Evolutionary conservation across 352 stramenopile species (phyloP).

Genomic region (Phytophthora pseudosyringae): DNA sequence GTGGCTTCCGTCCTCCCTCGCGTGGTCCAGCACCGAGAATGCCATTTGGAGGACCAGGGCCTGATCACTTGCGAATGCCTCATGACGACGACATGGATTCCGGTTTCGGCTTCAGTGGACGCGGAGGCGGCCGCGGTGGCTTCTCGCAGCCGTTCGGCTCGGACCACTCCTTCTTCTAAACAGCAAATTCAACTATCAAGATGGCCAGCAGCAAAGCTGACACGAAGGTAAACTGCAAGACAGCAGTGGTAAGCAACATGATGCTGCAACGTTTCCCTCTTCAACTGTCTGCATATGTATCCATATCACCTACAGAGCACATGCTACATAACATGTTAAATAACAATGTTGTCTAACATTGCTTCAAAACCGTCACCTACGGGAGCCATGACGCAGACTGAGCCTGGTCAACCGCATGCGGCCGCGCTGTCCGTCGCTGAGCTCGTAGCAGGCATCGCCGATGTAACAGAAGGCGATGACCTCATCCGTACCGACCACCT

Average conservation of each 20-base stretch:
- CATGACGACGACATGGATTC: constrained; percentile 64
- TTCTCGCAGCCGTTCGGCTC: constrained; percentile 67
- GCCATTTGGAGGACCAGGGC: constrained; percentile 78
- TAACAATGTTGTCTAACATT: background rate
- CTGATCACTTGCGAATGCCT: constrained; percentile 85
- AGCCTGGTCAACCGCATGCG: background rate
- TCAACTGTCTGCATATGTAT: constrained; percentile 1
- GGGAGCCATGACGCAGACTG: background rate
- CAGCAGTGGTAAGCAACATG: no score
- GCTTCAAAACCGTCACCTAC: background rate
- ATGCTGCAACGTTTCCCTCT: background rate
- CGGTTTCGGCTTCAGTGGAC: constrained; percentile 46
- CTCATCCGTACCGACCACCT: constrained; percentile 14
- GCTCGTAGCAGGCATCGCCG: constrained; percentile 27
- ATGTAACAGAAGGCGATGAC: constrained; percentile 12
- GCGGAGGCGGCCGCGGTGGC: constrained; percentile 27
- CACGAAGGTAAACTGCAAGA: no score
- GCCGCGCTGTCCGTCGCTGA: constrained; percentile 16
- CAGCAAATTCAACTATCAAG: background rate
- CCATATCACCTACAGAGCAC: constrained; percentile 5
- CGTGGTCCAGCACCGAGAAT: constrained; percentile 55
- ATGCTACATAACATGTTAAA: no score
- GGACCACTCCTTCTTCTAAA: constrained; percentile 73
- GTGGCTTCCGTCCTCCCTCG: constrained; percentile 49
- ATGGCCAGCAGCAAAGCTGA: background rate